phyloP scores from a whole-genome alignment of 1,284 basidiomycete species.

The Papiliotrema fonsecae region DNA sequence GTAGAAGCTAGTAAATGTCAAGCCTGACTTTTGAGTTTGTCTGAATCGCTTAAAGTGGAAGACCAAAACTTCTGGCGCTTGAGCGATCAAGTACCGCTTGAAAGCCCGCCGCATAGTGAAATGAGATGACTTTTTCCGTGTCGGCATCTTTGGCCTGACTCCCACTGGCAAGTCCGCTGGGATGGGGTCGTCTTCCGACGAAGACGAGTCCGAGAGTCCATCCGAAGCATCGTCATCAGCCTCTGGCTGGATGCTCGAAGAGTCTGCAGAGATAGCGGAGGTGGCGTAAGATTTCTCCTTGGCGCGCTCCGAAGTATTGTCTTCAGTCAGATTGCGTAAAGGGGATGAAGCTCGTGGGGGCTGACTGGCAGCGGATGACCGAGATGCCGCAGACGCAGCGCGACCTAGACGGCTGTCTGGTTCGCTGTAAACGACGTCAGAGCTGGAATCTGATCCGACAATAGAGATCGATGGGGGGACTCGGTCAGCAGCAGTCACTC shows the following conservation, averaged over 20 bases:
- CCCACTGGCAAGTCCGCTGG: conserved; percentile 8
- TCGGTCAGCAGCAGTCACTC: conserved; percentile 3
- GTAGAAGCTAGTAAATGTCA: conserved; percentile 39
- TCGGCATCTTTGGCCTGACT: conserved; percentile 19
- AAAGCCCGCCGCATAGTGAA: conserved; percentile 74
- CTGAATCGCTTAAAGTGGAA: conserved; percentile 93
- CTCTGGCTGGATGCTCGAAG: not conserved
- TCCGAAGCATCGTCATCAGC: conserved; percentile 17
- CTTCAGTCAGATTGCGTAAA: conserved; percentile 24
- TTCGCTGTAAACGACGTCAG: not conserved
- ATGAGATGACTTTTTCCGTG: conserved; percentile 33
- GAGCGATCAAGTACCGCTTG: conserved; percentile 86
- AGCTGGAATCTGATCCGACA: not conserved
- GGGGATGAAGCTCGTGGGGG: conserved; percentile 31
- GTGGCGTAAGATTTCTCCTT: not conserved
- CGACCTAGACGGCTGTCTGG: conserved; percentile 1
- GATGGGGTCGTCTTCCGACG: conserved; percentile 27
- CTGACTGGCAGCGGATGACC: conserved; percentile 4
- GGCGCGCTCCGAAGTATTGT: not conserved
- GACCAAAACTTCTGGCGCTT: conserved; percentile 80
- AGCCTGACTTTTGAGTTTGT: conserved; percentile 51
- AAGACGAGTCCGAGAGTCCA: conserved; percentile 35
- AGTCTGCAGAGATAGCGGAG: not conserved
- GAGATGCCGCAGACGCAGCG: conserved; percentile 4
- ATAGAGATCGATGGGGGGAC: conserved; percentile 20